Conservation (phyloP, 2,329 filamentous ascomycete species). For the Cytospora mali region DNA sequence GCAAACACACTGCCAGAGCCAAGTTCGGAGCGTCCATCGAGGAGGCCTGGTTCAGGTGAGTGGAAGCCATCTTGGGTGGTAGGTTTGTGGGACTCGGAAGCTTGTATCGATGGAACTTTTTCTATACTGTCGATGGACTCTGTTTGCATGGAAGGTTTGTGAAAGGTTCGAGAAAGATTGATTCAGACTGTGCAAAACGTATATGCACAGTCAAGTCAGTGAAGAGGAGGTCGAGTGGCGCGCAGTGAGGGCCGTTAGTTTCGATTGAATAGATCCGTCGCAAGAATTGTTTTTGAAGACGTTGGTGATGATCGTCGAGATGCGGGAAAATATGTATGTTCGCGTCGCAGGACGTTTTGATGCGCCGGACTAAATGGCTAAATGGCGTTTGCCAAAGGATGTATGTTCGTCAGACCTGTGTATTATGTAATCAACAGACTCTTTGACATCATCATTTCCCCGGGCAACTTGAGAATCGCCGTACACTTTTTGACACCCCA, state of each 20-base stretch:
- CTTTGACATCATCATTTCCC: no score
- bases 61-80: slow-evolving; percentile 61
- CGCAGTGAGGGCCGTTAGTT: slow-evolving; percentile 10
- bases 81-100: slow-evolving; percentile 37
- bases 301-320: slow-evolving; percentile 12
- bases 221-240: slow-evolving; percentile 6
- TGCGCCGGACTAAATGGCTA: not conserved
- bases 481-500: no score
- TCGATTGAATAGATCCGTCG: slow-evolving; percentile 14
- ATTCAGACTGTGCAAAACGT: slow-evolving; percentile 53
- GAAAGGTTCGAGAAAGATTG: slow-evolving; percentile 37
- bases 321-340: not conserved
- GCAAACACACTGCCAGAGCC: slow-evolving; percentile 42
- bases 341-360: not conserved
- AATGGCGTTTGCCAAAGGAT: not conserved
- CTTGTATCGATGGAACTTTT: slow-evolving; percentile 43
- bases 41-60: slow-evolving; percentile 45
- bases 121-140: slow-evolving; percentile 53
- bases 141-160: slow-evolving; percentile 67
- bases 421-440: not conserved
- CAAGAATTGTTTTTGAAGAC: slow-evolving; percentile 21
- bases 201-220: slow-evolving; percentile 52
- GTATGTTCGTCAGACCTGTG: not conserved
- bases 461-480: no score
- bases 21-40: slow-evolving; percentile 40